Base-by-base conservation (phyloP, 352 stramenopile genomes). In the Elongisporangium anandrum region DNA sequence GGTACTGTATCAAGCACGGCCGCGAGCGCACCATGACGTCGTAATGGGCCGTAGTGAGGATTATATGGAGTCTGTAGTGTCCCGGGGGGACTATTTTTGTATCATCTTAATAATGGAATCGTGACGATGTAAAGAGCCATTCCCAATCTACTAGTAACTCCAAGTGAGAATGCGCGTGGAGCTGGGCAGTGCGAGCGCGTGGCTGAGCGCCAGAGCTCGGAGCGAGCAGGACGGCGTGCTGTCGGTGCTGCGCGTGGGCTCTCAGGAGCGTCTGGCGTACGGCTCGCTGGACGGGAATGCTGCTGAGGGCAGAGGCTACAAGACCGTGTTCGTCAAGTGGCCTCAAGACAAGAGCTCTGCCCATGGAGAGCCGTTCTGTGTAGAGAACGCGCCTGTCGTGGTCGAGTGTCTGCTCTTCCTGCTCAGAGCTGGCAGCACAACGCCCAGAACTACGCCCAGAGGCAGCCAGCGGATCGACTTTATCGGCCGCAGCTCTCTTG, bases 1-100 rank as follows among this genome's bases (percentile, higher is more conserved):
- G 84, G 54, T 95, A 92, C 68, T 95, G 85, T 70, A 94, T 94
- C 68, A 93, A 94, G 72, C 85, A 95, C 66, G 85, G 84, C 54
- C 84, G 85, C 64, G 85, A 94, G 63, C 73, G 68, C 64, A 57
- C 81, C 20, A 77, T 83, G 73, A 87, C 71, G 29, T 75, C 79
- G 38, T 91, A 65, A 83, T 45, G 4, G 5, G 8, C n/a, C 20
- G 52, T 63, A 24, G 22, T 34, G 49, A 21, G 12, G 58, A 59
- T 54, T 50, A 39, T 64, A 50, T 68, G 49, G 59, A 57, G 55
- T 60, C 66, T 64, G 52, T 49, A 54, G 60, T 69, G 20, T 68
- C 22, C 49, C 23, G 16, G 38, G 22, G 54, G 50, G 53, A 39
- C 22, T 24, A 52, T 47, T 16, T 50, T 29, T 13, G 12, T 26